Evolutionary conservation across 176 grass and related monocot genomes (phyloP), one percentile per base, ranked within the genome.

Genomic region (Microstegium vimineum): DNA sequence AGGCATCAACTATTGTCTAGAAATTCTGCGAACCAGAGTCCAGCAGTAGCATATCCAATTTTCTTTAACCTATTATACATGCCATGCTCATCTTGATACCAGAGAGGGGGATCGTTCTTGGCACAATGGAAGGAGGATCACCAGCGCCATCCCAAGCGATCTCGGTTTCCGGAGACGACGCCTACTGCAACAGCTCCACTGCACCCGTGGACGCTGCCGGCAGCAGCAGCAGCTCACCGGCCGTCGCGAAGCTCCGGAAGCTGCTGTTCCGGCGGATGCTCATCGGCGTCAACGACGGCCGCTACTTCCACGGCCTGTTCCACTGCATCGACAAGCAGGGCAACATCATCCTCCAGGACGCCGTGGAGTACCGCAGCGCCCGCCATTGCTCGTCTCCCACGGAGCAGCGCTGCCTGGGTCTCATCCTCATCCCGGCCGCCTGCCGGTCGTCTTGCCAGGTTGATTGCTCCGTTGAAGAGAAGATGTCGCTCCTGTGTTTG

Each of bases 241-340:
- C 91, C 20, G 96, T 92, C 7, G 42, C 89, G 18, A 91, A 46
- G 40, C 82, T 99, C 17, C 88, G 79, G 70, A 99, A 89, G 79
- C 87, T 95, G 64, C 89, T 99, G 2, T 95, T 88, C 36, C 86
- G 87, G 32, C 83, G 82, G 12, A 88, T 99, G 89, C 89, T 99
- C 62, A 61, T 99, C 23, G 93, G 93, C 2, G 96, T 93, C 40
- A 93, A 90, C 0, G 93, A 99, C 3, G 91, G 91, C 1, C 89
- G 93, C 64, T 99, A 90, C 71, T 99, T 99, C 83, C 77, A 91
- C 2, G 93, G 96, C 9, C 27, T 91, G 72, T 95, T 99, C 73
- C 90, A 99, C 76, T 99, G 96, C 80, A 78, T 98, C 11, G 96
- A 98, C 73, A 98, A 98, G 75, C 89, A 93, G 78, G 96, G 96